These are phyloP conservation scores for Olyra latifolia DNA, from an alignment of 176 grass and related monocot genomes.

Conservation along the genomic window DNA sequence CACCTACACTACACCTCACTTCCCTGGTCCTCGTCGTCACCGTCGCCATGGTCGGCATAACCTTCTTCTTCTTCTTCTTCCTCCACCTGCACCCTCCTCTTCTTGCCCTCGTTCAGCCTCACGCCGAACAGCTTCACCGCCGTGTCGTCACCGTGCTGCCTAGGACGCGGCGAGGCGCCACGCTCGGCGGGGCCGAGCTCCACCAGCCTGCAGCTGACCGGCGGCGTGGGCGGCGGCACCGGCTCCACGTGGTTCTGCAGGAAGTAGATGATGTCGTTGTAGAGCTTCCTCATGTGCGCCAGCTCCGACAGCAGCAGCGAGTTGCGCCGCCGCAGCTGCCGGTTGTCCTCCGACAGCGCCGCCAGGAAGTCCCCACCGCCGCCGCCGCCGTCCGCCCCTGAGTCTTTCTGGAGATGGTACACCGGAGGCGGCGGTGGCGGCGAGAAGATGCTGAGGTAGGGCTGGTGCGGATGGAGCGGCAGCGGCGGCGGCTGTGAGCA, in stretches of 20 bases:
- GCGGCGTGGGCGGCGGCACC: neutral
- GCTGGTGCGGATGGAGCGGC: slow-evolving; percentile 11
- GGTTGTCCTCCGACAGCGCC: slow-evolving; percentile 70
- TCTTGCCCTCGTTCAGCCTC: slow-evolving; percentile 45
- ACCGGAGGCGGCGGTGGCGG: neutral
- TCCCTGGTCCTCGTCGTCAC: slow-evolving; percentile 19
- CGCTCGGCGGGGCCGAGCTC: slow-evolving; percentile 33
- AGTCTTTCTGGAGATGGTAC: slow-evolving; percentile 16
- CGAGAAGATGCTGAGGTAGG: slow-evolving; percentile 40
- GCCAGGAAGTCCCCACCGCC: slow-evolving; percentile 47
- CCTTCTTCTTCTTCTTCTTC: slow-evolving; percentile 17
- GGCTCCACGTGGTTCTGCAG: slow-evolving; percentile 70
- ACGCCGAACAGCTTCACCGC: slow-evolving; percentile 78
- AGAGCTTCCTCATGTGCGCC: slow-evolving; percentile 75
- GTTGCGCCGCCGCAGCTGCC: slow-evolving; percentile 67
- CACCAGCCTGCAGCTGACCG: slow-evolving; percentile 22
- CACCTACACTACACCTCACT: slow-evolving; percentile 9
- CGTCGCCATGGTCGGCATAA: neutral
- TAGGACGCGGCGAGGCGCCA: neutral
- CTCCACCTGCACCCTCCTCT: slow-evolving; percentile 44
- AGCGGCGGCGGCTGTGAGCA: slow-evolving; percentile 26
- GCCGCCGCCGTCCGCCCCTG: neutral
- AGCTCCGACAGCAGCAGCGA: slow-evolving; percentile 72
- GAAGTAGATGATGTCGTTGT: slow-evolving; percentile 79
- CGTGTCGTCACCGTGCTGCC: neutral